Percentiles rank a stretch among this genome's conserved stretches.
These are phyloP conservation scores for Usnea hakonensis DNA, from an alignment of 495 filamentous ascomycete species.

Conservation along the genomic window DNA sequence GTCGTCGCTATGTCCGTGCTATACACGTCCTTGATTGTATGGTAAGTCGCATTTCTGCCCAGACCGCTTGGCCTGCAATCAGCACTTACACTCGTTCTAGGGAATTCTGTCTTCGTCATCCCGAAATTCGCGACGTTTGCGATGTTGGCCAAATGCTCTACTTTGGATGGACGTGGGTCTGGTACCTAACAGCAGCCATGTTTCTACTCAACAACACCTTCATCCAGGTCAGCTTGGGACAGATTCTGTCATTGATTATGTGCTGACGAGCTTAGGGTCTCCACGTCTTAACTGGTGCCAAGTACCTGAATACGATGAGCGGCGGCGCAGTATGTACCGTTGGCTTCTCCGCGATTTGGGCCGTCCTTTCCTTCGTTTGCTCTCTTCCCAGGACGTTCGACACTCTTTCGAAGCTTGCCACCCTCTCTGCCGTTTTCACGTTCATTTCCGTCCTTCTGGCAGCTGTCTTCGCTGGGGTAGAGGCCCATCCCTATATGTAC, in stretches of 20 bases:
- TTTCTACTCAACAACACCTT: constrained; percentile 89
- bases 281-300: constrained; percentile 69
- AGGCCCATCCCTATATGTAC: constrained; percentile 59
- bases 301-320: constrained; percentile 81
- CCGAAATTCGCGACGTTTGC: constrained; percentile 81
- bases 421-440: constrained; percentile 70
- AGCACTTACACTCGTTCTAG: constrained; percentile 28
- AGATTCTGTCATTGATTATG: not conserved
- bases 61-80: not conserved
- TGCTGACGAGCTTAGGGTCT: constrained; percentile 46
- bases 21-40: constrained; percentile 78
- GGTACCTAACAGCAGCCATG: constrained; percentile 80
- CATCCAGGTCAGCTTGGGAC: constrained; percentile 47
- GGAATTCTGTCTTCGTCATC: constrained; percentile 81
- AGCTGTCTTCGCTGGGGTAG: constrained; percentile 66
- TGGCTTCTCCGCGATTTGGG: constrained; percentile 60
- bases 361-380: constrained; percentile 62
- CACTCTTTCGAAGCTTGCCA: constrained; percentile 66
- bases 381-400: constrained; percentile 78
- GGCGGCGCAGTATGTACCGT: constrained; percentile 60
- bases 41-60: constrained; percentile 38
- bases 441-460: constrained; percentile 79
- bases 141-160: constrained; percentile 87
- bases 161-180: constrained; percentile 68
- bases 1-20: constrained; percentile 66